Evolutionary conservation across 2,329 filamentous ascomycete species (phyloP).

Genomic region (Sphaerostilbella broomeana): DNA sequence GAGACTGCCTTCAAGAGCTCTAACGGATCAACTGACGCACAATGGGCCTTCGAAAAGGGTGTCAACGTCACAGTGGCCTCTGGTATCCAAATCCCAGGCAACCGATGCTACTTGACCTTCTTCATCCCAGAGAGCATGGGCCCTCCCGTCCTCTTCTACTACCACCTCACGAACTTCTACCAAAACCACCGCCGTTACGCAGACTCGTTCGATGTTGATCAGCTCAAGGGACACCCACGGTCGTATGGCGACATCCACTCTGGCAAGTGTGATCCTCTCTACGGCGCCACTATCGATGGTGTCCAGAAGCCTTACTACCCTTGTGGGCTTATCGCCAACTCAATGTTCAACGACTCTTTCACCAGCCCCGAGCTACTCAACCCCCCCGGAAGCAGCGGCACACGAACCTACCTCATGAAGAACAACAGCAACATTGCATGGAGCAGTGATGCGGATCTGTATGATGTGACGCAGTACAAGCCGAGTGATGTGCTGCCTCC

Average conservation of each 20-base stretch:
- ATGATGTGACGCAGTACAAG: conserved; percentile 62
- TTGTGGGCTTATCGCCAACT: conserved; percentile 94
- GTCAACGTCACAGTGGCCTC: conserved; percentile 36
- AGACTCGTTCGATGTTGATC: conserved; percentile 75
- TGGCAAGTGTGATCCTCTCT: conserved; percentile 71
- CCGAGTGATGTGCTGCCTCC: conserved; percentile 66
- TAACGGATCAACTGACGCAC: conserved; percentile 31
- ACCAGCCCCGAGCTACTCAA: conserved; percentile 57
- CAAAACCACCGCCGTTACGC: conserved; percentile 98
- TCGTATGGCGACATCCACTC: conserved; percentile 52
- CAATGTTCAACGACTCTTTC: conserved; percentile 93
- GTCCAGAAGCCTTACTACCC: conserved; percentile 76
- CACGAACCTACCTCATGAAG: conserved; percentile 65
- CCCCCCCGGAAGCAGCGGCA: conserved; percentile 25
- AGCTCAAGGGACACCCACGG: conserved; percentile 66
- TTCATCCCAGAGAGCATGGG: conserved; percentile 70
- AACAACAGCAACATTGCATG: conserved; percentile 74
- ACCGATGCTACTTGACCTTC: conserved; percentile 70
- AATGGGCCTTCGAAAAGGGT: conserved; percentile 37
- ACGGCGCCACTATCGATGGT: conserved; percentile 34
- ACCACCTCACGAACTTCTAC: conserved; percentile 95
- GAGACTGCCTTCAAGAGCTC: conserved; percentile 64
- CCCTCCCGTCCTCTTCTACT: conserved; percentile 86
- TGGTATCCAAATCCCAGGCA: conserved; percentile 31
- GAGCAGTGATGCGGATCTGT: conserved; percentile 74